phyloP scores from a whole-genome alignment of 495 filamentous ascomycete genomes.

The Penicillium subrubescens region DNA sequence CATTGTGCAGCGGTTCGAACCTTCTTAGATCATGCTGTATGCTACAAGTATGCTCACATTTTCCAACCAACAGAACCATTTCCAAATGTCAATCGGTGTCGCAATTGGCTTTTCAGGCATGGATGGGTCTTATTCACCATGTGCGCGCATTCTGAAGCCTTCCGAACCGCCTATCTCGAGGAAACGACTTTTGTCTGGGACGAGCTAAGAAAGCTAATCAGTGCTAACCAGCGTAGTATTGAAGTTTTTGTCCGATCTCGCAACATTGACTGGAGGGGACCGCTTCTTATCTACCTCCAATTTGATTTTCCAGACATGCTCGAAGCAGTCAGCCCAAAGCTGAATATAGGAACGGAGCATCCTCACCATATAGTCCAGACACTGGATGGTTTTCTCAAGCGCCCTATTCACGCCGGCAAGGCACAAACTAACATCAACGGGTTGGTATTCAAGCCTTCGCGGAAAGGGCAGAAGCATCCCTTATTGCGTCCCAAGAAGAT shows the following conservation, averaged over 20 bases:
- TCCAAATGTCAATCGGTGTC: background rate
- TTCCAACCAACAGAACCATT: background rate
- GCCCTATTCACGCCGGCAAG: constrained; percentile 14
- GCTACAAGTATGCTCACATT: background rate
- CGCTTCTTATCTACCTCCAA: constrained; percentile 16
- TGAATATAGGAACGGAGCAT: constrained; percentile 19
- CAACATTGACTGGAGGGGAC: constrained; percentile 34
- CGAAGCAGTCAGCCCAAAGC: constrained; percentile 2
- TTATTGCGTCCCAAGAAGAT: background rate
- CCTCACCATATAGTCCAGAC: constrained; percentile 28
- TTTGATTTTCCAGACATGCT: constrained; percentile 9
- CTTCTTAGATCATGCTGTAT: background rate
- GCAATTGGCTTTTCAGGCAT: background rate
- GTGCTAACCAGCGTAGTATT: constrained; percentile 28
- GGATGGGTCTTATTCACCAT: constrained; percentile 42
- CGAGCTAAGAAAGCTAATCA: constrained; percentile 19
- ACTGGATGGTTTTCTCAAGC: constrained; percentile 5
- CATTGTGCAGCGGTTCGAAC: background rate
- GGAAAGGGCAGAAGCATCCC: background rate
- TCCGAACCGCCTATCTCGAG: constrained; percentile 22
- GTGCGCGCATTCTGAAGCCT: constrained; percentile 33
- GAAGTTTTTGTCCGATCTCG: constrained; percentile 34
- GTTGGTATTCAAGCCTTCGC: constrained; percentile 14
- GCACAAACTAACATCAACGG: constrained; percentile 25
- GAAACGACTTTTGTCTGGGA: constrained; percentile 20